Percentiles rank a stretch among this genome's conserved stretches.
Evolutionary conservation across 352 stramenopile genomes (phyloP).

Genomic region (Globisporangium radiosum): DNA sequence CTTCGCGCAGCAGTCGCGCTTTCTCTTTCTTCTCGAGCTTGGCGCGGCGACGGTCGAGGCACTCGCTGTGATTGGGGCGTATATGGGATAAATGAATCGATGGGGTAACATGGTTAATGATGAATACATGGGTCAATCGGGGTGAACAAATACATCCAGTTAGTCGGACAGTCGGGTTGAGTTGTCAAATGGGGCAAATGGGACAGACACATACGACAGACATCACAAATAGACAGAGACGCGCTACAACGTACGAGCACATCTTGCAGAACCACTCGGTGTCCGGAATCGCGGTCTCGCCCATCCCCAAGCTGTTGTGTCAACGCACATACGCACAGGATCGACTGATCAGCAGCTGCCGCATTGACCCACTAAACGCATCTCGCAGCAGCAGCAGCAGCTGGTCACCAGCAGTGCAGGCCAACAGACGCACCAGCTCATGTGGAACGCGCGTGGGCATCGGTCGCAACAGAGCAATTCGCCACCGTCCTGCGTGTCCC

Average conservation of each 20-base stretch:
- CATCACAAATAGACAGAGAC: background rate
- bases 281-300: slow-evolving; percentile 65
- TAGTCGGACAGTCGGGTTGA: no score
- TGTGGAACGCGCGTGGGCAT: slow-evolving; percentile 92
- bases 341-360: background rate
- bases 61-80: slow-evolving; percentile 30
- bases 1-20: slow-evolving; percentile 67
- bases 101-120: no score
- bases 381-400: background rate
- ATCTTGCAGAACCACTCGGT: slow-evolving; percentile 88
- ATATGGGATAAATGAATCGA: no score
- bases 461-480: slow-evolving; percentile 89
- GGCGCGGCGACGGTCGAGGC: slow-evolving; percentile 63
- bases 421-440: slow-evolving; percentile 53
- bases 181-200: no score
- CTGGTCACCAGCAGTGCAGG: background rate
- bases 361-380: no score
- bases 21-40: slow-evolving; percentile 80
- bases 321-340: slow-evolving; percentile 4
- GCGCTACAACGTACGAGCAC: slow-evolving; percentile 50
- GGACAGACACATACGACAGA: background rate
- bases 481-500: slow-evolving; percentile 38
- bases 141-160: no score
- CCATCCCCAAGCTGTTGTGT: slow-evolving; percentile 60
- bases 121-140: no score